Base-by-base conservation (phyloP, 176 grass and related monocot genomes). In the Avena insularis region DNA sequence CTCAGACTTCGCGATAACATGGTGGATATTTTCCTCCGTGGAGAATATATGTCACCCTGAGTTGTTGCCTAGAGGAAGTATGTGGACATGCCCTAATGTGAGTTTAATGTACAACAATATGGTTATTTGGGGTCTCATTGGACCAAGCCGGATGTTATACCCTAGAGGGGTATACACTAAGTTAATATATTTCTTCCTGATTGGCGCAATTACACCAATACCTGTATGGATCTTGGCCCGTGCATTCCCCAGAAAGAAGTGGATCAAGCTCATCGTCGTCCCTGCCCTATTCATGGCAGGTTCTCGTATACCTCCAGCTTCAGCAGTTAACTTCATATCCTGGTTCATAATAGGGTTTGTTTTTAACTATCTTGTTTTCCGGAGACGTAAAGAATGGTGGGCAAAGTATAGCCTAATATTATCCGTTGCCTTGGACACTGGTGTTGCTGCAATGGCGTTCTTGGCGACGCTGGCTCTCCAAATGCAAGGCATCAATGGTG, bases 11-110 rank as follows among this genome's bases (percentile, higher is more conserved):
- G 21, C 6, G 20, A 12, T 55, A 7, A 71, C 81, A 68, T 83
- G 65, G 81, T 83, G 81, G 66, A 58, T 83, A 38, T n/a, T 83
- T 15, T 71, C 49, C 40, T 58, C 49, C 23, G 68, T 83, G 25
- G 29, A 83, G 14, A 83, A 72, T 54, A 38, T 83, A 2, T 83
- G 64, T 25, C 63, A 20, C 3, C 81, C 81, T 9, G 81, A 83
- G 1, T 40, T 72, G 12, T 54, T 72, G 13, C 81, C 66, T 38
- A 48, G 16, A 13, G 47, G 40, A 57, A 72, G 33, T 56, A 71
- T 17, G 33, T 57, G 82, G 71, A 59, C 55, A 57, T 78, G 75
- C 29, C 49, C 75, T 4, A 75, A 4, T 15, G 56, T 25, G 33
- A n/a, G 49, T 12, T 12, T 78, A 57, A 17, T 72, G 19, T 72